Percentiles rank a stretch among this genome's conserved stretches.
These are phyloP conservation scores for Xylariaceae sp. DNA, from an alignment of 2,329 filamentous ascomycete species.

Conservation along the genomic window DNA sequence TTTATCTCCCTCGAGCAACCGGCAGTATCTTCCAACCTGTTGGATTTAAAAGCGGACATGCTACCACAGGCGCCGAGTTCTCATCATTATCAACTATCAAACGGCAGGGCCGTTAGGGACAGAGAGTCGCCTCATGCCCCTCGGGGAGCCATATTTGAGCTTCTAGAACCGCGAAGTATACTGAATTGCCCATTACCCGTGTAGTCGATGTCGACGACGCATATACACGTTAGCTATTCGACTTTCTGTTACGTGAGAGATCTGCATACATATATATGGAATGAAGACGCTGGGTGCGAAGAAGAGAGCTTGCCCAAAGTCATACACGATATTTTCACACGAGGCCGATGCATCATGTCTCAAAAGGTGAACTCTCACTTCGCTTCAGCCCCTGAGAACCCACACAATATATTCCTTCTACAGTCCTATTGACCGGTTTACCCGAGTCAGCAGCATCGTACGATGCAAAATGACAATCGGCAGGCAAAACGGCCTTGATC, in stretches of 20 bases:
- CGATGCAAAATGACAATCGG: not conserved
- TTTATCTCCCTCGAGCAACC: not conserved
- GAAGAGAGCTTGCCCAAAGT: not conserved
- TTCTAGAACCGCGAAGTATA: not conserved
- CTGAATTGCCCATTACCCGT: not conserved
- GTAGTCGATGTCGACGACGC: not conserved
- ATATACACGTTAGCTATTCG: not conserved
- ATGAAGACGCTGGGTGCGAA: not conserved
- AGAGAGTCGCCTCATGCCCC: not conserved
- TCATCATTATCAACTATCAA: not conserved
- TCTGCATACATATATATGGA: not conserved
- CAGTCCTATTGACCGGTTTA: not conserved
- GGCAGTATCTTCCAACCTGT: not conserved
- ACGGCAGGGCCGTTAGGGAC: not conserved
- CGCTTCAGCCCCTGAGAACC: not conserved
- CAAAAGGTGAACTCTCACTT: not conserved
- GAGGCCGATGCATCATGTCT: not conserved
- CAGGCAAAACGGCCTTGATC: not conserved
- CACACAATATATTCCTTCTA: not conserved
- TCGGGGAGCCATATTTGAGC: not conserved
- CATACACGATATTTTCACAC: not conserved
- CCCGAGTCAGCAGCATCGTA: not conserved
- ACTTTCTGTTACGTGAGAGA: not conserved
- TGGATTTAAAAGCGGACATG: slow-evolving; percentile 1
- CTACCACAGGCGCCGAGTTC: not conserved